phyloP scores from a whole-genome alignment of 2,329 filamentous ascomycete genomes.

The Xylariaceae sp. region DNA sequence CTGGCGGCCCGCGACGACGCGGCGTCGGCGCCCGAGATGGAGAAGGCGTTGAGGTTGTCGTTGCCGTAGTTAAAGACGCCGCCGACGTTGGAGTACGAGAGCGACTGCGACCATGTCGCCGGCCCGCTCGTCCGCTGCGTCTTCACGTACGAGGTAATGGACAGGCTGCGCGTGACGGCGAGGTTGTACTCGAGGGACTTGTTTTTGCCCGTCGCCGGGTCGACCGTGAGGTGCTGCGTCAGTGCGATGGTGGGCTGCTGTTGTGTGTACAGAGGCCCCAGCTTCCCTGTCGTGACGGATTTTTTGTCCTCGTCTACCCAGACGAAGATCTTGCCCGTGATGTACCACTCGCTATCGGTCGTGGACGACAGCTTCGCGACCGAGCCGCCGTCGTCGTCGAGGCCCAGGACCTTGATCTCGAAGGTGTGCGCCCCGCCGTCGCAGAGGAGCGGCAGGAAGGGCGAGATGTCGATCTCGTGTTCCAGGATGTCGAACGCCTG shows the following conservation, averaged over 20 bases:
- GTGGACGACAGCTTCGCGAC: slow-evolving; percentile 45
- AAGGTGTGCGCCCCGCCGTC: slow-evolving; percentile 63
- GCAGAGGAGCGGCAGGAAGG: slow-evolving; percentile 65
- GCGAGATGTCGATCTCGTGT: slow-evolving; percentile 76
- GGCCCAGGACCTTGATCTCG: slow-evolving; percentile 59
- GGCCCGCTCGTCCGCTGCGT: slow-evolving; percentile 40
- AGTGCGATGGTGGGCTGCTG: slow-evolving; percentile 45
- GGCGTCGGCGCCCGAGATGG: slow-evolving; percentile 40
- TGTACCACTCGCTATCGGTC: slow-evolving; percentile 64
- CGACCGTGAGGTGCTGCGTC: slow-evolving; percentile 42
- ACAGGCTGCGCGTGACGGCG: slow-evolving; percentile 48
- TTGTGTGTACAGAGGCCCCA: slow-evolving; percentile 28
- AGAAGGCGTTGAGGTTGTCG: slow-evolving; percentile 28
- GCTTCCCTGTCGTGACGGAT: slow-evolving; percentile 47
- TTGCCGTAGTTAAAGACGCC: slow-evolving; percentile 26
- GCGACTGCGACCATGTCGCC: slow-evolving; percentile 51
- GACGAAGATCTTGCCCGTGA: slow-evolving; percentile 76
- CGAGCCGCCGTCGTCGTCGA: slow-evolving; percentile 50
- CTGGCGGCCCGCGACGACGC: slow-evolving; percentile 26
- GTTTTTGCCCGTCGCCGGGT: slow-evolving; percentile 49
- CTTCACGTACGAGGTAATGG: slow-evolving; percentile 45
- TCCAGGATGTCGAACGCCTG: slow-evolving; percentile 75
- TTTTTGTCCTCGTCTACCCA: slow-evolving; percentile 56
- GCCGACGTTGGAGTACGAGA: slow-evolving; percentile 52
- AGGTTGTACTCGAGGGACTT: slow-evolving; percentile 56